Percentiles rank a stretch among this genome's conserved stretches.
phyloP scores from a whole-genome alignment of 768 basidiomycete species.

The Naganishia kalamii region DNA sequence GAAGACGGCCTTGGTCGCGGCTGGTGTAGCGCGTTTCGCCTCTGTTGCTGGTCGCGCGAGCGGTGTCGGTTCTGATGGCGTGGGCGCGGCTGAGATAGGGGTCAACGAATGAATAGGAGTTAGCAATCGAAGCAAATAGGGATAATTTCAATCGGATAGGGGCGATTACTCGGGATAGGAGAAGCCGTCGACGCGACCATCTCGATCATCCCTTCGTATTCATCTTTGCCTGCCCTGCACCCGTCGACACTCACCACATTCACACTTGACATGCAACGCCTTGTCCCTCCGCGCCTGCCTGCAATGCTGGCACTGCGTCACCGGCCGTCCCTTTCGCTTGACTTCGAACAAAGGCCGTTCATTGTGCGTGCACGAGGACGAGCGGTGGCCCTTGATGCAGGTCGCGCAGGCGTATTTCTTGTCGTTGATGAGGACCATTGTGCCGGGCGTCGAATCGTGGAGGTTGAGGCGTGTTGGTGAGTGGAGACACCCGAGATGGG shows the following conservation, averaged over 20 bases:
- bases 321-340: conserved; percentile 85
- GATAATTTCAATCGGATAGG: too few relatives aligned
- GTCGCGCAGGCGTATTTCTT: conserved; percentile 54
- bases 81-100: too few relatives aligned
- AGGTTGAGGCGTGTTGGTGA: neutral
- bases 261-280: conserved; percentile 75
- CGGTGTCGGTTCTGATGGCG: too few relatives aligned
- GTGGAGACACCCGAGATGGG: neutral
- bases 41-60: too few relatives aligned
- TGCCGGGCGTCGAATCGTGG: neutral
- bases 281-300: conserved; percentile 49
- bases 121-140: too few relatives aligned
- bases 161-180: too few relatives aligned
- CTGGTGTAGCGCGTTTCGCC: neutral
- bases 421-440: conserved; percentile 44
- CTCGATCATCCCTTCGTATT: neutral
- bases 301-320: conserved; percentile 81
- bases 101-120: too few relatives aligned
- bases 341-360: conserved; percentile 87
- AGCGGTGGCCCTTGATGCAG: conserved; percentile 91
- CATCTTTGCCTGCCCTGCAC: neutral
- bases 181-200: neutral
- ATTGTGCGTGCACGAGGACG: conserved; percentile 76
- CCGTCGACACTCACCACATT: conserved; percentile 50
- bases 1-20: conserved; percentile 31